These are phyloP conservation scores for Ogataea allantospora DNA, from an alignment of 805 yeast genomes.

Conservation along the genomic window DNA sequence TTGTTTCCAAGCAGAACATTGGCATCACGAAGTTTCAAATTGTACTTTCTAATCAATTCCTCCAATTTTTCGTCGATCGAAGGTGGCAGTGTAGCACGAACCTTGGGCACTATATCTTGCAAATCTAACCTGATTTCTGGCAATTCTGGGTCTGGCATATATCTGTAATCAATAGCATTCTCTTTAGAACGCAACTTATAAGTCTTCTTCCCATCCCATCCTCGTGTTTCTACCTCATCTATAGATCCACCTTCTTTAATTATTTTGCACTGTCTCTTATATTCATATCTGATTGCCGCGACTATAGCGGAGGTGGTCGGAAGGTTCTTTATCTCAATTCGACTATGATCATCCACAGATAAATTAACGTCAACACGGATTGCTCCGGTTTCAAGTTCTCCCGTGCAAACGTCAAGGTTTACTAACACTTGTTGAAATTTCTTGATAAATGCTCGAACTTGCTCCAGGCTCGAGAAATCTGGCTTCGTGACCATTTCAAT, in stretches of 20 bases:
- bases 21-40: constrained; percentile 71
- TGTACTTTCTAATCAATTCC: constrained; percentile 51
- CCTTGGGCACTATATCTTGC: constrained; percentile 42
- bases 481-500: constrained; percentile 92
- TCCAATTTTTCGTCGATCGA: constrained; percentile 61
- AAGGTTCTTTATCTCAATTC: constrained; percentile 89
- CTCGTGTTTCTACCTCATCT: constrained; percentile 64
- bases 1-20: constrained; percentile 57
- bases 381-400: constrained; percentile 92
- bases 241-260: constrained; percentile 36
- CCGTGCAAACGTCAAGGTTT: constrained; percentile 72
- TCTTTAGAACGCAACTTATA: constrained; percentile 73
- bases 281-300: constrained; percentile 74
- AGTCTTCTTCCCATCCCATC: constrained; percentile 84
- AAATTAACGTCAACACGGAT: constrained; percentile 93
- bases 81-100: constrained; percentile 43
- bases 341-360: constrained; percentile 65
- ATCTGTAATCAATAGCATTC: constrained; percentile 80
- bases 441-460: constrained; percentile 75
- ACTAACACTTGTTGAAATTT: constrained; percentile 74
- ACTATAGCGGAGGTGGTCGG: constrained; percentile 80
- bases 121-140: constrained; percentile 53
- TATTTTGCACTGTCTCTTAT: constrained; percentile 58
- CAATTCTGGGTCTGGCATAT: constrained; percentile 92
- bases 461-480: constrained; percentile 64